Conservation (phyloP, 805 yeast genomes). For the Candida koratica region DNA sequence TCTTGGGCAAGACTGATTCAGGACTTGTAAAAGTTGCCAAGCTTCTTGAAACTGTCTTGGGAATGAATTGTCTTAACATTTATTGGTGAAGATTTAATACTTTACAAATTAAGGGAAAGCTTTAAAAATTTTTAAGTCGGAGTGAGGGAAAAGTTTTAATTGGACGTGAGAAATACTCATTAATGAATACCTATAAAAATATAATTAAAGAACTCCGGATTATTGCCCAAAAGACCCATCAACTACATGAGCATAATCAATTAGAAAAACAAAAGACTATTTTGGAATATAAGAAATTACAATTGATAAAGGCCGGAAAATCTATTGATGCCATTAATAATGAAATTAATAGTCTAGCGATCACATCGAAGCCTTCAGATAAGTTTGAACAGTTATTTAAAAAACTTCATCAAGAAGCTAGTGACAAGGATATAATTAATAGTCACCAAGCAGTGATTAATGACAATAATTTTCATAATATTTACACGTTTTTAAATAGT, state of each 20-base stretch:
- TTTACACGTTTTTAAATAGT: constrained; percentile 57
- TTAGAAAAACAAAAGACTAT: constrained; percentile 43
- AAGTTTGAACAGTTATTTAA: constrained; percentile 14
- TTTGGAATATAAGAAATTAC: constrained; percentile 47
- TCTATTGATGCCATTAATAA: constrained; percentile 33
- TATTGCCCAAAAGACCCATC: constrained; percentile 33
- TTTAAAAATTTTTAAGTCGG: constrained; percentile 10
- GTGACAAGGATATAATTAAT: neutral
- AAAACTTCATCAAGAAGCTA: constrained; percentile 10
- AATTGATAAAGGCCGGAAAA: constrained; percentile 33
- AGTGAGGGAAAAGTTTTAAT: constrained; percentile 8
- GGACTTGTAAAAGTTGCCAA: constrained; percentile 59
- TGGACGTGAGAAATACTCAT: constrained; percentile 1
- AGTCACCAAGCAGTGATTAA: constrained; percentile 6
- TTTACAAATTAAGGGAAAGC: neutral
- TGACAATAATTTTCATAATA: constrained; percentile 46
- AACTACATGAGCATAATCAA: constrained; percentile 37
- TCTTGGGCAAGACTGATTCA: constrained; percentile 71
- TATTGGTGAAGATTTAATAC: constrained; percentile 15
- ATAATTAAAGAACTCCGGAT: constrained; percentile 39
- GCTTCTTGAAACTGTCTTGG: constrained; percentile 26
- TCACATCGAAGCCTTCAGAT: constrained; percentile 12
- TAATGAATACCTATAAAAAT: constrained; percentile 15
- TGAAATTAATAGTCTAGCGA: constrained; percentile 21
- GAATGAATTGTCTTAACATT: constrained; percentile 8